Evolutionary conservation across 2,329 filamentous ascomycete species (phyloP).

Genomic region (Aspergillus tanneri): DNA sequence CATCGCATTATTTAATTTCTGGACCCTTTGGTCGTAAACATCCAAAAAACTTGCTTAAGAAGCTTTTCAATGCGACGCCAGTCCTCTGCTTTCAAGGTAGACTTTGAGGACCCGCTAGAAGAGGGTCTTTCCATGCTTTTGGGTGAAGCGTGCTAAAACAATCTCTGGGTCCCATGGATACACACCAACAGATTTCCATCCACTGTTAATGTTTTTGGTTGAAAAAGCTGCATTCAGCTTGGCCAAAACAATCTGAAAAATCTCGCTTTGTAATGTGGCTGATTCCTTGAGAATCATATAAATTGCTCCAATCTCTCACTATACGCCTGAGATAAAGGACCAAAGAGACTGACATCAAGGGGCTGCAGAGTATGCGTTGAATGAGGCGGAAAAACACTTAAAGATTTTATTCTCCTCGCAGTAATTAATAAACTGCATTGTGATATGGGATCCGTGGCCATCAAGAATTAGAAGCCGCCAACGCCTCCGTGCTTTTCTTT

Average conservation of each 20-base stretch:
- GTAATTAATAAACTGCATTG: constrained; percentile 11
- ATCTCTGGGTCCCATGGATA: too few relatives aligned
- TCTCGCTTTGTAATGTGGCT: constrained; percentile 3
- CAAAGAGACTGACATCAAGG: constrained; percentile 9
- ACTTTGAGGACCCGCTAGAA: too few relatives aligned
- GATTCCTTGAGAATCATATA: background rate
- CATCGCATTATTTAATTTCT: too few relatives aligned
- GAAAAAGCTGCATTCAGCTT: constrained; percentile 2
- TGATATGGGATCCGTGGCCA: constrained; percentile 12
- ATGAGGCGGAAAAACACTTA: constrained; percentile 7
- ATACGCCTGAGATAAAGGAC: background rate
- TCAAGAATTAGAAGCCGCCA: constrained; percentile 9
- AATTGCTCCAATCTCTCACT: constrained; percentile 1
- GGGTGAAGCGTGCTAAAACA: too few relatives aligned
- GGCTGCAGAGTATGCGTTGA: constrained; percentile 11
- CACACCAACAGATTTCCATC: too few relatives aligned
- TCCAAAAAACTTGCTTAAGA: too few relatives aligned
- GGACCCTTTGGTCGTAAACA: too few relatives aligned
- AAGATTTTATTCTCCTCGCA: constrained; percentile 11
- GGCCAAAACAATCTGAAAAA: constrained; percentile 5
- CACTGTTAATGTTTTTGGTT: constrained; percentile 9
- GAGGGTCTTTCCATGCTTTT: too few relatives aligned
- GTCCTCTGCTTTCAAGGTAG: too few relatives aligned
- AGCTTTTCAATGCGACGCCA: too few relatives aligned
- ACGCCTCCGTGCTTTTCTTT: constrained; percentile 6